Evolutionary conservation across 2,329 filamentous ascomycete species (phyloP), one percentile per base, ranked within the genome.

Genomic region (Catunica adiposa): DNA sequence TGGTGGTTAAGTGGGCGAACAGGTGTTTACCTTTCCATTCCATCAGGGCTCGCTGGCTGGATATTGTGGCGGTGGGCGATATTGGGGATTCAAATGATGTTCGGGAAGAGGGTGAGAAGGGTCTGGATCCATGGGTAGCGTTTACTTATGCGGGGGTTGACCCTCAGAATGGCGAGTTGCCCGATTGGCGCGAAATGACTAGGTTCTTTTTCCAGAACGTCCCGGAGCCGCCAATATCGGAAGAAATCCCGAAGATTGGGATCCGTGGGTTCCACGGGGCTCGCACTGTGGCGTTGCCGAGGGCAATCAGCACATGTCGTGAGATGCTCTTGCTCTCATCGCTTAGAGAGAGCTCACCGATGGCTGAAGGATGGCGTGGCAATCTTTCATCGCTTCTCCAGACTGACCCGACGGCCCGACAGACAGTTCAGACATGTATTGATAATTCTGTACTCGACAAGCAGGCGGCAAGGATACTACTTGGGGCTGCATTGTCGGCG

Each of bases 1-100:
- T 87, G 20, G 83, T 83, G 23, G 82, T 92, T 6, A 86, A 92
- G 57, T 96, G 90, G 74, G 87, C 88, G 9, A 97, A 97, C 64
- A 78, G 86, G 53, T 94, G 88, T 63, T 72, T 98, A 3, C 79
- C 84, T 0, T 96, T 88, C 62, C 75, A 75, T 20, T 88, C 95
- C 63, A 75, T 87, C 8, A 73, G 83, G 38, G 92, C 81, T 25
- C 79, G 92, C 51, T 96, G 88, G 86, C 85, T 96, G 50, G 81
- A 96, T 65, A 78, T 97, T 15, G 74, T 96, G 52, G 90, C 89
- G 6, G 72, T 92, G 7, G 80, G 79, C 15, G 77, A 80, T 53
- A 84, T 89, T 64, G 79, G 85, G 48, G 90, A 97, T 64, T 51
- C 25, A 7, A 40, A 52, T 15, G 56, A 58, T 20, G 82, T 97